Evolutionary conservation across 2,329 filamentous ascomycete species (phyloP), one percentile per base, ranked within the genome.

Genomic region (Fusarium agapanthi): DNA sequence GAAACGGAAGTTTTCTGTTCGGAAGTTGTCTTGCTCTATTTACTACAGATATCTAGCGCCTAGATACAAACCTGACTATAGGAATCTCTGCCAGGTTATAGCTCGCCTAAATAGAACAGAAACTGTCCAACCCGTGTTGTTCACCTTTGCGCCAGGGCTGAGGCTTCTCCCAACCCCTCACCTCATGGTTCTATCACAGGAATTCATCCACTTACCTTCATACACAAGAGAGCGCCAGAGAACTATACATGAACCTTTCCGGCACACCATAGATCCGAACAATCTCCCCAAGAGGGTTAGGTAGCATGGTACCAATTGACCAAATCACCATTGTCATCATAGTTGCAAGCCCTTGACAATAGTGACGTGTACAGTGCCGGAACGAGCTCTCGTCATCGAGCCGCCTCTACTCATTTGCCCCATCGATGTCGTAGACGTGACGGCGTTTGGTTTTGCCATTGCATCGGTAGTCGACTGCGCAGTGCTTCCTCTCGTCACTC

Each of bases 141-240:
- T n/a, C 1, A 12, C 28, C 4, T 9, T n/a, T 16, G 0, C 6
- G 4, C 26, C 13, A 8, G 13, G 20, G 6, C 1, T 30, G 0
- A 30, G 20, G 20, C 9, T 3, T 5, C 44, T 47, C 3, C 9
- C 12, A 22, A 12, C 43, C 26, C 3, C 44, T 47, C 26, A 22
- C 0, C 20, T 22, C 26, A 47, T 30, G 0, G 18, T 0, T 0
- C 18, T 45, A 15, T 45, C 24, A 45, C 8, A 28, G 18, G 0
- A 15, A 11, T 28, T 11, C 24, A 45, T 22, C 8, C 5, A 28
- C 26, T 30, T 30, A 16, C 14, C 22, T n/a, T 32, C 16, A 10
- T 6, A 18, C 3, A 30, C 11, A 18, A 16, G 14, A 20, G 22
- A 50, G 12, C 3, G 5, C 22, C 22, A 26, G 7, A 24, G 16